These are phyloP conservation scores for Saccharomyces eubayanus DNA, from an alignment of 805 yeast species.

Conservation along the genomic window DNA sequence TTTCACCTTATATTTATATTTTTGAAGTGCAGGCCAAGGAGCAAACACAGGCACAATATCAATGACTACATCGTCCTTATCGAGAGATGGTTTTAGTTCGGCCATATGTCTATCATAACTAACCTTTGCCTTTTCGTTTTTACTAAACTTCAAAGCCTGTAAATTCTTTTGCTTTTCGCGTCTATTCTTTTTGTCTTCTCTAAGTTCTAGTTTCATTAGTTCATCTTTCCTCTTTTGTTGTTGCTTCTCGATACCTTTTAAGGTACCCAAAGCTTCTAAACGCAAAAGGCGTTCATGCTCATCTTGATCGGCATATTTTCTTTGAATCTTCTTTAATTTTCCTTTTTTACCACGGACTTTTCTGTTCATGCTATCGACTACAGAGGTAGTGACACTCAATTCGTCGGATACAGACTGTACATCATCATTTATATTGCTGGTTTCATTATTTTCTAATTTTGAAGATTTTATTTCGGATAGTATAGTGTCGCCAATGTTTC, in stretches of 20 bases:
- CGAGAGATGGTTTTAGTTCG: conserved; percentile 28
- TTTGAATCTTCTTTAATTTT: conserved; percentile 70
- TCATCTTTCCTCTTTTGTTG: conserved; percentile 32
- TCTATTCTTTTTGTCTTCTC: conserved; percentile 30
- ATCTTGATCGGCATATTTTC: conserved; percentile 85
- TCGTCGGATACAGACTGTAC: conserved; percentile 2
- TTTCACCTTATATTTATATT: conserved; percentile 74
- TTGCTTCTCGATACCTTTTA: conserved; percentile 45
- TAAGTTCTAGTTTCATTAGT: conserved; percentile 28
- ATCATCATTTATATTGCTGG: neutral
- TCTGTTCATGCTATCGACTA: conserved; percentile 29
- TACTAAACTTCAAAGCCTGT: conserved; percentile 29
- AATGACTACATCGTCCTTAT: conserved; percentile 41
- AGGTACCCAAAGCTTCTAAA: conserved; percentile 77
- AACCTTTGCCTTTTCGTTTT: conserved; percentile 37
- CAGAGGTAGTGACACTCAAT: conserved; percentile 9
- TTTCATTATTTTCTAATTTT: neutral
- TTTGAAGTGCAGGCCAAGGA: conserved; percentile 77
- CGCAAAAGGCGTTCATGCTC: conserved; percentile 72
- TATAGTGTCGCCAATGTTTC: neutral
- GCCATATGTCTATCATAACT: conserved; percentile 36
- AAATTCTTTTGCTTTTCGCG: conserved; percentile 34
- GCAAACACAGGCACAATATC: conserved; percentile 83
- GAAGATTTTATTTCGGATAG: neutral
- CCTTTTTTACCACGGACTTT: conserved; percentile 77